Base-by-base conservation (phyloP, 2,329 filamentous ascomycete genomes). In the Hysterium pulicare region DNA sequence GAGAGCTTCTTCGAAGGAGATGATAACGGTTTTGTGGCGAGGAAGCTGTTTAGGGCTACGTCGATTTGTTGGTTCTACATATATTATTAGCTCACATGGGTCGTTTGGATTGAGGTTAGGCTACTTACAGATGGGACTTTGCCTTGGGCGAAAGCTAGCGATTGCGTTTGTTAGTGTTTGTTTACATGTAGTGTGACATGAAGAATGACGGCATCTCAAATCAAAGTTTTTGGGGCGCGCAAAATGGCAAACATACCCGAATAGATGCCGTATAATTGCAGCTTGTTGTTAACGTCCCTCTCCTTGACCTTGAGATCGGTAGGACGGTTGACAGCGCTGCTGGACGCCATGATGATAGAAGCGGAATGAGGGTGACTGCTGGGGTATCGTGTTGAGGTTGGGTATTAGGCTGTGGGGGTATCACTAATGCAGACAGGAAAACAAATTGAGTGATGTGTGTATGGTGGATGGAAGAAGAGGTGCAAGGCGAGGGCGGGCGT, bases 261-360 rank as follows among this genome's bases (percentile, higher is more conserved):
- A 70, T 84, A 80, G 68, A 97, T 96, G 61, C 91, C 93, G 61
- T 94, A 98, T 28, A 97, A 71, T 71, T 96, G 90, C 39, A 98
- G 83, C 76, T 98, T 98, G 66, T 83, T 82, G 71, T 93, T 93
- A 37, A 97, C 84, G 66, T 95, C 81, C 62, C 72, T 79, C 73
- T 95, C 88, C 78, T 90, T 91, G 67, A 79, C 69, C 73, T 86
- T 83, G 47, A 77, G 59, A 68, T 93, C 78, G 49, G 81, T 84
- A 23, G 88, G 87, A 56, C 77, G 80, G 69, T 93, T 90, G 61
- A 91, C 85, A 44, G 61, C 49, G 28, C 54, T 51, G 28, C 54
- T 51, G 37, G 61, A 47, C 13, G 42, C 22, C 45, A 47, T 47
- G 17, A 33, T 45, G 37, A 32, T 5, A 10, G 15, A 19, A 28